Percentiles rank a stretch among this genome's conserved stretches.
Evolutionary conservation across 345 rosid genomes (phyloP).

Genomic region (Gynandropsis gynandra): DNA sequence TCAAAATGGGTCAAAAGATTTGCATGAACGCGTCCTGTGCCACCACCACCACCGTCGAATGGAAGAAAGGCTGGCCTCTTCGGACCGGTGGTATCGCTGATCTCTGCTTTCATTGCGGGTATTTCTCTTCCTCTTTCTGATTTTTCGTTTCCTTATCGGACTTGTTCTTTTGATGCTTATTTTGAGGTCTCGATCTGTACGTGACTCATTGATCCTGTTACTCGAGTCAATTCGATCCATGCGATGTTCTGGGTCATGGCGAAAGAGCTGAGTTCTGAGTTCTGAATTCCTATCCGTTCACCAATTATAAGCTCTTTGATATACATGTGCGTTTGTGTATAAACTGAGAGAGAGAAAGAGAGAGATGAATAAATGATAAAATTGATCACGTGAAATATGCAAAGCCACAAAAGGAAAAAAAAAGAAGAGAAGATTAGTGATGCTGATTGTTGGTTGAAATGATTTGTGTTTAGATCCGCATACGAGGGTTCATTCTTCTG

Average conservation of each 20-base stretch:
- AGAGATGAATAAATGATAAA: background rate
- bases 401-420: background rate
- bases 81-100: slow-evolving; percentile 71
- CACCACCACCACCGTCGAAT: slow-evolving; percentile 40
- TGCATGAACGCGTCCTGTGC: slow-evolving; percentile 75
- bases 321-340: slow-evolving; percentile 7
- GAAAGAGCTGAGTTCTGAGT: background rate
- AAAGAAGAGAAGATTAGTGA: background rate
- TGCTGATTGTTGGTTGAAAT: slow-evolving; percentile 15
- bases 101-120: slow-evolving; percentile 92
- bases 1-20: slow-evolving; percentile 55
- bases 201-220: slow-evolving; percentile 7
- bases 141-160: too few relatives aligned
- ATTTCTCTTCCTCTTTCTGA: slow-evolving; percentile 16
- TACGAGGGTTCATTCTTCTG: slow-evolving; percentile 60
- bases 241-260: slow-evolving; percentile 1
- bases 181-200: slow-evolving; percentile 18
- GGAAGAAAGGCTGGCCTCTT: slow-evolving; percentile 86
- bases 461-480: slow-evolving; percentile 45
- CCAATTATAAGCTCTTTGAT: background rate
- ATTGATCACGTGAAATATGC: background rate
- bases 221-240: background rate
- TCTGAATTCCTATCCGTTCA: background rate
- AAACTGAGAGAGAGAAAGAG: slow-evolving; percentile 9
- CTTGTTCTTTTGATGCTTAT: slow-evolving; percentile 10